phyloP scores from a whole-genome alignment of 179 eudicot genomes.

The Spinacia oleracea region DNA sequence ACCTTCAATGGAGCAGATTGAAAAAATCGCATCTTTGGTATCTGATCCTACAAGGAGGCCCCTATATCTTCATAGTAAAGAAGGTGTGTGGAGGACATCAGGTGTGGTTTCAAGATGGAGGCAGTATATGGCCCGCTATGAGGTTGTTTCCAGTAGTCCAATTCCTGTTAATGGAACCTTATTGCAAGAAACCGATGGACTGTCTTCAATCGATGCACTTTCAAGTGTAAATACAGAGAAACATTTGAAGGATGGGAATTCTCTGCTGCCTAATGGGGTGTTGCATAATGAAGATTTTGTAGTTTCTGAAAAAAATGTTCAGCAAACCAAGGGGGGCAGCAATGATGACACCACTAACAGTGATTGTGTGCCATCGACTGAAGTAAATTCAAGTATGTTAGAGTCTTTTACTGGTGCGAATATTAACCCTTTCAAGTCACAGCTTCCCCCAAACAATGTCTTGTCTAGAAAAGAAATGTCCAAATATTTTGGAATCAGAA shows the following conservation, averaged over 20 bases:
- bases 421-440: constrained; percentile 68
- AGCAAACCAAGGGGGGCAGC: constrained; percentile 34
- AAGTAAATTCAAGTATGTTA: constrained; percentile 9
- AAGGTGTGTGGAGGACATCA: constrained; percentile 87
- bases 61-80: constrained; percentile 86
- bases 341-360: constrained; percentile 17
- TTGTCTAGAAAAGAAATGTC: constrained; percentile 82
- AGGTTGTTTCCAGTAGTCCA: constrained; percentile 29
- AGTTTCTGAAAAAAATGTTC: constrained; percentile 28
- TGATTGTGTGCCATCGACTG: constrained; percentile 19
- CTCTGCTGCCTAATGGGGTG: constrained; percentile 25
- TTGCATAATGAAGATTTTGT: constrained; percentile 22
- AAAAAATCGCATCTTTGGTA: constrained; percentile 66
- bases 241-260: constrained; percentile 32
- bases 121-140: constrained; percentile 56
- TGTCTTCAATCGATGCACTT: constrained; percentile 19
- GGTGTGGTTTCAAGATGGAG: constrained; percentile 94
- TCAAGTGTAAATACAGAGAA: constrained; percentile 28
- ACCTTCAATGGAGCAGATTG: constrained; percentile 90
- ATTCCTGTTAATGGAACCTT: constrained; percentile 29
- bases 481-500: constrained; percentile 52
- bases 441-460: constrained; percentile 68
- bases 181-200: constrained; percentile 21
- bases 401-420: constrained; percentile 21
- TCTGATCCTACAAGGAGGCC: constrained; percentile 64